Evolutionary conservation across 2,329 filamentous ascomycete genomes (phyloP), one percentile per base, ranked within the genome.

Genomic region (Colletotrichum siamense): DNA sequence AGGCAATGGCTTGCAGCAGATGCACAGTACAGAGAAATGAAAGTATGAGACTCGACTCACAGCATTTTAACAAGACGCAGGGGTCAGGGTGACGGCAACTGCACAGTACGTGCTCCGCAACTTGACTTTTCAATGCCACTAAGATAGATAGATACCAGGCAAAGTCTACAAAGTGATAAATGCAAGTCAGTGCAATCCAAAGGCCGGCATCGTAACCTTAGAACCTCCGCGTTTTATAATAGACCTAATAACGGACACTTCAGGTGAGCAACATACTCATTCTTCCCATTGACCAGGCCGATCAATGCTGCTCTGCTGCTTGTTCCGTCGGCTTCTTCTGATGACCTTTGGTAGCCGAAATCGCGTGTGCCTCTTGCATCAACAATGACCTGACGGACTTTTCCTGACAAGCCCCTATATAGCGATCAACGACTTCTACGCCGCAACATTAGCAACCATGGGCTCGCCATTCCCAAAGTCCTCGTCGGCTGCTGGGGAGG

Each of bases 391-490:
- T 59, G 59, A 62, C 10, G 24, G 28, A n/a, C 26, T 44, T 12
- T 52, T 52, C 44, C 44, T 52, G 44, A 52, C 44, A 52, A 52
- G 44, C 44, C 44, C 44, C 44, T 52, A 22, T n/a, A 49, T 52
- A 52, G n/a, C 44, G 44, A 52, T 55, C 16, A 32, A 24, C 62
- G n/a, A 62, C 15, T 44, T 24, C 32, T 18, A 34, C 44, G 18
- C 28, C n/a, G 26, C 44, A 10, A 8, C 62, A 34, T 55, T n/a
- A 52, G n/a, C 71, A 28, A 77, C 55, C 79, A 89, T 91, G 89
- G 85, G 85, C 77, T 95, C 93, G n/a, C 95, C 95, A 10, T 98
- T 98, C 82, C 92, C 94, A 66, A 88, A 91, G 68, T 95, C 95
- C 32, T 90, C 93, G 52, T 94, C 95, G 28, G 89, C 89, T 69